Evolutionary conservation across 2,329 filamentous ascomycete species (phyloP).

Genomic region (Penicillium sp.): DNA sequence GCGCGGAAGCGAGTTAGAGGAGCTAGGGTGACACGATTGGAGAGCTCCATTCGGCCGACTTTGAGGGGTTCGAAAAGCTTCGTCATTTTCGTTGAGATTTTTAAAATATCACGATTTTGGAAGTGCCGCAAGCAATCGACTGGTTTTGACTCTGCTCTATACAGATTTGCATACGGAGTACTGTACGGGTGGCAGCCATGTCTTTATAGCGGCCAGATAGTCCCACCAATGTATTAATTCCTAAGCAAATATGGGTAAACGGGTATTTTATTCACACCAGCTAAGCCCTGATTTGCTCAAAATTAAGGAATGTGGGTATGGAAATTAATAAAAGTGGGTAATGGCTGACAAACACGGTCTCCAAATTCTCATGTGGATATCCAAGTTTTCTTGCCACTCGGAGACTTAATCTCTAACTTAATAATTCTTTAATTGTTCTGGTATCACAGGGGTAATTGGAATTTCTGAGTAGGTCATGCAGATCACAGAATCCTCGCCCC

Average conservation of each 20-base stretch:
- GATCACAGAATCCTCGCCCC: neutral
- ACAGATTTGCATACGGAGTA: neutral
- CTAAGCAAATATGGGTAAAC: neutral
- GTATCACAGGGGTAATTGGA: too few relatives aligned
- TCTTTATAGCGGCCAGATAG: neutral
- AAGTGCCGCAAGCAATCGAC: neutral
- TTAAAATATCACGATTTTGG: neutral
- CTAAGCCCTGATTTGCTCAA: neutral
- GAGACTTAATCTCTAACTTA: neutral
- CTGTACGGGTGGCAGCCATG: neutral
- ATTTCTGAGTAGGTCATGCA: neutral
- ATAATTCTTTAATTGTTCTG: too few relatives aligned
- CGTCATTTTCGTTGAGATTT: conserved; percentile 17
- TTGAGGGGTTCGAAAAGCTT: conserved; percentile 40
- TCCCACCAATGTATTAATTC: neutral
- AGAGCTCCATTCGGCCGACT: conserved; percentile 44
- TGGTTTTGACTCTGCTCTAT: neutral
- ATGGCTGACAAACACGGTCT: neutral
- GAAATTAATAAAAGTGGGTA: neutral
- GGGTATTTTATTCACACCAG: neutral
- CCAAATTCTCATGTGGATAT: neutral
- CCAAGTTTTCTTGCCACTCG: neutral
- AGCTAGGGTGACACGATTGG: conserved; percentile 55
- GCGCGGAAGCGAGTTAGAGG: conserved; percentile 59
- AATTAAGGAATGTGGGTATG: neutral